These are phyloP conservation scores for Schizochytrium sp. DNA, from an alignment of 108 stramenopile species.

Conservation along the genomic window DNA sequence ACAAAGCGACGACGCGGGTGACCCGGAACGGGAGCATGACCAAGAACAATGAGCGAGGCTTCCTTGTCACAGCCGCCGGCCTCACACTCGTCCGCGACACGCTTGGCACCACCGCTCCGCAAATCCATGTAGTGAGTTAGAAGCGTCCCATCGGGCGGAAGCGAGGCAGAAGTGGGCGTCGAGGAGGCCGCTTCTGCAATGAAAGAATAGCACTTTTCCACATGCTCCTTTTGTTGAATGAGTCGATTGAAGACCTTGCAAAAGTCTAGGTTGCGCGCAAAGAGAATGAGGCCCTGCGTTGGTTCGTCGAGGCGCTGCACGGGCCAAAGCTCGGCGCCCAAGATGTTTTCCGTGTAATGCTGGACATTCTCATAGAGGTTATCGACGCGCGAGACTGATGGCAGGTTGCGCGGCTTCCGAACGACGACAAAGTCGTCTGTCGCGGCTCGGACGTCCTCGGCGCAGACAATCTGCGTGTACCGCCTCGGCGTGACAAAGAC, in stretches of 20 bases:
- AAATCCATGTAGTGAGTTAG: neutral
- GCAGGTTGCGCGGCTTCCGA: neutral
- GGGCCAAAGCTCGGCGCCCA: neutral
- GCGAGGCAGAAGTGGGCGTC: neutral
- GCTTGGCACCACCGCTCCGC: neutral
- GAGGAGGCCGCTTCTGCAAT: neutral
- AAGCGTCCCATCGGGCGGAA: neutral
- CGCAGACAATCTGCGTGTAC: neutral
- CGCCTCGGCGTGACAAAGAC: neutral
- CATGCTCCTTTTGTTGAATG: neutral
- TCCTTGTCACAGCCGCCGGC: neutral
- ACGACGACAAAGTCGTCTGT: neutral
- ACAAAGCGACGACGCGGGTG: neutral
- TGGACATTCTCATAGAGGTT: neutral
- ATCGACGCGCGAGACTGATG: neutral
- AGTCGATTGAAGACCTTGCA: neutral
- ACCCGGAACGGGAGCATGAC: neutral
- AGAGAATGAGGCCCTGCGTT: neutral
- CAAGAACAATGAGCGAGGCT: neutral
- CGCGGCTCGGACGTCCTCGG: neutral
- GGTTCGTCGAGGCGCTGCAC: constrained; percentile 8
- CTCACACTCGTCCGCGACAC: neutral
- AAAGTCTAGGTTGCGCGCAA: neutral
- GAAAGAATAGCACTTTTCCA: neutral
- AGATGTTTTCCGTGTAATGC: neutral